Base-by-base conservation (phyloP, 108 stramenopile genomes). In the Bacterosira constricta region DNA sequence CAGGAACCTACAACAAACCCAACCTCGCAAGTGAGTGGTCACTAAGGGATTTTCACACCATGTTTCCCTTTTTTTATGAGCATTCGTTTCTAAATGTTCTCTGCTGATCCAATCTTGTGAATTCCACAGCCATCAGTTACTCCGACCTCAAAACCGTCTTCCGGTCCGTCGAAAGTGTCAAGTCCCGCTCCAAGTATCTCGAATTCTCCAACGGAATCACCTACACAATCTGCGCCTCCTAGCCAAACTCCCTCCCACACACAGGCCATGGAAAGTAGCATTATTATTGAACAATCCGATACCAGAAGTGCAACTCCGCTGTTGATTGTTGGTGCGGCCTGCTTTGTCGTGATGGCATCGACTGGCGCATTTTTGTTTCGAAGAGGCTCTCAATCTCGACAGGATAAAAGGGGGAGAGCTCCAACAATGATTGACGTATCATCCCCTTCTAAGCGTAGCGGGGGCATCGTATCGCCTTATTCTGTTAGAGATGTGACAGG, bases 281-380 rank as follows among this genome's bases (percentile, higher is more conserved):
- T 73, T 29, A 44, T 60, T 25, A 38, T 73, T 20, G 55, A 54
- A 51, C 52, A 73, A 26, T 44, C 41, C 6, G 42, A 62, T 9
- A 25, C 45, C 21, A 54, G 34, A 31, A 52, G 54, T 9, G 44
- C 72, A 13, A 73, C 63, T 9, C 63, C 62, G 27, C 39, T 73
- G 21, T 42, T 73, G 38, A 73, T 73, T 12, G 61, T 73, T 44
- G 72, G 72, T 26, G 72, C 72, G 3, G 31, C 18, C 45, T 62
- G 61, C 55, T 63, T 73, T 29, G 37, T 73, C 25, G 63, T 53
- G 8, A 53, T 73, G 49, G 54, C 63, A 55, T 73, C 72, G 20
- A 64, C 72, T 6, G 52, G 63, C 11, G 54, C 61, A 0, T 73
- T 57, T 47, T 27, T 73, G 31, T 73, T 56, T 39, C 55, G 63